Conservation (phyloP, 179 eudicot genomes). For the Patellifolia procumbens region DNA sequence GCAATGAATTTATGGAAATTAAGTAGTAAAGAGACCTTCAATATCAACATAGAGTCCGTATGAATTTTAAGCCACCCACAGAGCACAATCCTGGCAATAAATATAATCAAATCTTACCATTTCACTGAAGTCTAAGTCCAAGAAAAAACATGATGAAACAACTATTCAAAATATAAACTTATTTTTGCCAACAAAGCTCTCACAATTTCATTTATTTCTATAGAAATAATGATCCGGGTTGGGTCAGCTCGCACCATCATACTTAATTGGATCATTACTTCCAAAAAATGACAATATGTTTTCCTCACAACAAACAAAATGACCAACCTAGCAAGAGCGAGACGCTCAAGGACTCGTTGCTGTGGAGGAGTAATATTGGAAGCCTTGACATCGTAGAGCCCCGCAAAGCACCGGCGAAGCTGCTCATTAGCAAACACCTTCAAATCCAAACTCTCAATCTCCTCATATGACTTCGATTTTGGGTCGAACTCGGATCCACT, state of each 20-base stretch:
- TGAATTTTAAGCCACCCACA: background rate
- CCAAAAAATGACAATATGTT: constrained; percentile 5
- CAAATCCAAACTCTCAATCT: constrained; percentile 52
- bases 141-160: too few relatives aligned
- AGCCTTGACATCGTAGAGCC: constrained; percentile 65
- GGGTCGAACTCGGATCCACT: constrained; percentile 28
- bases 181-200: too few relatives aligned
- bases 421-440: constrained; percentile 58
- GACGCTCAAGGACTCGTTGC: constrained; percentile 67
- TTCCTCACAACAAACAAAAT: background rate
- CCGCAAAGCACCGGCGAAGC: constrained; percentile 60
- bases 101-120: too few relatives aligned
- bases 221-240: too few relatives aligned
- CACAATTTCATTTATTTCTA: too few relatives aligned
- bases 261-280: too few relatives aligned
- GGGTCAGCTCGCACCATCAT: background rate
- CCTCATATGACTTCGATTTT: constrained; percentile 42
- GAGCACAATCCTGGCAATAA: background rate
- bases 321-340: constrained; percentile 73
- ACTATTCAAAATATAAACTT: background rate
- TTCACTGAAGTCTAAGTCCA: too few relatives aligned
- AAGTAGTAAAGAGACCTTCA: background rate
- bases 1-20: constrained; percentile 18
- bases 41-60: background rate
- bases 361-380: constrained; percentile 48